Evolutionary conservation across 331 rosid species (phyloP), one percentile per base, ranked within the genome.

Genomic region (Malus hybrid): DNA sequence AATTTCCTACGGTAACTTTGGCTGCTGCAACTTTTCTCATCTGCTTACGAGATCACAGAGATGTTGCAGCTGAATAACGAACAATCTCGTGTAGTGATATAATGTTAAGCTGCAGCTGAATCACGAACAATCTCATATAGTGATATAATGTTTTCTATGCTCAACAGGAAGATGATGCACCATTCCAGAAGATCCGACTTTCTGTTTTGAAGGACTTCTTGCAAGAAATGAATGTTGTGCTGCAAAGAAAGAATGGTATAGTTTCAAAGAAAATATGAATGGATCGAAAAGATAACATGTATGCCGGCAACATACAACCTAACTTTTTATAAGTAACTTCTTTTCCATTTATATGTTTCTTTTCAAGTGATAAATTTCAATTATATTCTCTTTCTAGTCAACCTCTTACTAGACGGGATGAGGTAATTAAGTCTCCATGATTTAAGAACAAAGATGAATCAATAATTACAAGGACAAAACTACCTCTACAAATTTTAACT

Each of bases 161-260:
- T 84, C 93, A 94, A 83, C 62, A 94, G 85, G 79, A 91, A 93
- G 75, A 94, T 94, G 79, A 94, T 90, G 87, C 97, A 92, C 99
- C 99, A 92, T 71, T 92, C 97, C 88, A 94, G 86, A 85, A 94
- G 88, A 86, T 94, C 97, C 10, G 97, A 94, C 83, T 92, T 94
- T 65, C 99, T 88, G 86, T 92, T 94, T 83, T 94, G 97, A n/a
- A 94, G 91, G 78, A 87, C 97, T 86, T 94, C 97, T 81, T 92
- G 97, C 68, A 92, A 90, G 81, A 94, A 94, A 89, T 94, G 99
- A 86, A 94, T 92, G 84, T 94, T 94, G 82, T 90, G 93, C 99
- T 94, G 96, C 93, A 84, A 84, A 60, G 24, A 3, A 36, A 36
- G 61, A 79, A 11, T 7, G 10, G 4, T 39, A 18, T 1, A 44